These are phyloP conservation scores for Xylariaceae sp. DNA, from an alignment of 2,329 filamentous ascomycete species.

Conservation along the genomic window DNA sequence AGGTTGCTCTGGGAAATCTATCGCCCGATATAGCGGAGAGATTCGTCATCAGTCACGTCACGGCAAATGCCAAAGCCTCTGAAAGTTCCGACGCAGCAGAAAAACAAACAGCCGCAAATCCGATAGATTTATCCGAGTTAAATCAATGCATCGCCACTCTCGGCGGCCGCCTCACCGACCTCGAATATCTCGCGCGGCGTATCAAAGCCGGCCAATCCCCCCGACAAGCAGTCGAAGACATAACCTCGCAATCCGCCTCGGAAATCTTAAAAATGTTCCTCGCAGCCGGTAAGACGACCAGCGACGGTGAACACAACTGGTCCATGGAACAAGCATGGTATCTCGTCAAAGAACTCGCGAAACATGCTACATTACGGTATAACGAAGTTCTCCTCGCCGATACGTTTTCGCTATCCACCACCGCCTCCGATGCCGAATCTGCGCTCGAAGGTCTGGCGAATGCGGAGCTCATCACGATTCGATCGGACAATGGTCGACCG, in stretches of 20 bases:
- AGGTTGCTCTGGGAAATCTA: slow-evolving; percentile 79
- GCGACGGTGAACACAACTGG: slow-evolving; percentile 55
- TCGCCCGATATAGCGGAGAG: slow-evolving; percentile 80
- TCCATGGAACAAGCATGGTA: slow-evolving; percentile 85
- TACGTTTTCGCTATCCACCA: slow-evolving; percentile 59
- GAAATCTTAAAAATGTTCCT: slow-evolving; percentile 95
- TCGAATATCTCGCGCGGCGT: slow-evolving; percentile 87
- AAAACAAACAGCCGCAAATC: slow-evolving; percentile 25
- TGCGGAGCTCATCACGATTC: slow-evolving; percentile 77
- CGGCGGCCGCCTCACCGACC: slow-evolving; percentile 88
- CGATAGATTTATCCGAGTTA: slow-evolving; percentile 58
- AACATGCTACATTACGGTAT: slow-evolving; percentile 66
- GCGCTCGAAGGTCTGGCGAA: slow-evolving; percentile 76
- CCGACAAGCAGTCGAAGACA: slow-evolving; percentile 73
- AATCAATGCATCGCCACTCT: slow-evolving; percentile 76
- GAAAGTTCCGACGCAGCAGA: slow-evolving; percentile 29
- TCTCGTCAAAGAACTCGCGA: slow-evolving; percentile 71
- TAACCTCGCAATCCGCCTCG: slow-evolving; percentile 79
- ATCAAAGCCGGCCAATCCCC: slow-evolving; percentile 84
- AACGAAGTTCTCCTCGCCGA: slow-evolving; percentile 77
- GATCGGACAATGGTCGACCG: slow-evolving; percentile 65
- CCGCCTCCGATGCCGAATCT: slow-evolving; percentile 58
- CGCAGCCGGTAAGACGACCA: slow-evolving; percentile 48
- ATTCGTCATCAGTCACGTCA: slow-evolving; percentile 80
- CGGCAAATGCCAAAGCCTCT: slow-evolving; percentile 39